Base-by-base conservation (phyloP, 2,329 filamentous ascomycete species). In the Trichoderma koningii region DNA sequence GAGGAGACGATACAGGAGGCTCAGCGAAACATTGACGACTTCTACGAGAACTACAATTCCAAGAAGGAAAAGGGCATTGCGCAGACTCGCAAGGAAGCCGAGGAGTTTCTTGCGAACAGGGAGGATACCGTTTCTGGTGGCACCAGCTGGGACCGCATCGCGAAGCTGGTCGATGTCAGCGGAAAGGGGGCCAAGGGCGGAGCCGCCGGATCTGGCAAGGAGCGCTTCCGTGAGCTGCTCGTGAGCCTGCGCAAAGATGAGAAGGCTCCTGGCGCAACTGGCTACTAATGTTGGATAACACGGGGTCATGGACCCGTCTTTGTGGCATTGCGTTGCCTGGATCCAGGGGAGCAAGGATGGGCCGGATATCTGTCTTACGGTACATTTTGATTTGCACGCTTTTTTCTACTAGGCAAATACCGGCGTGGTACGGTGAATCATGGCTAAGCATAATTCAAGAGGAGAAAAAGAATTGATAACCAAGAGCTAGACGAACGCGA, bases 31-130 rank as follows among this genome's bases (percentile, higher is more conserved):
- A 96, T 99, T 69, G 95, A 99, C 76, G 95, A 97, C 77, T 99
- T 98, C 81, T 99, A 99, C 83, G 93, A 97, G 75, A 97, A 97
- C 80, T 99, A 99, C 83, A 98, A 98, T 82, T 89, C 90, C 78
- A 97, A 97, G 82, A 94, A 95, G 77, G 95, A 99, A 77, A 98
- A 98, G 85, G 87, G 86, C 66, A 89, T 97, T 70, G 84, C 89
- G 23, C 92, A 96, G 81, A 95, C 94, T 64, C 87, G 89, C 73
- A 90, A 91, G 77, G 95, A 99, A 72, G 95, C 94, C 7, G 94
- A 98, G 74, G 88, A 97, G 75, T 99, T 98, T 78, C 81, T 98
- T 53, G 89, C 86, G 63, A 93, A 83, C 77, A 87, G 93, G 67
- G 94, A 99, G 76, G 93, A 98, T 76, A 97, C 93, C 45, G 91